These are phyloP conservation scores for Steccherinum ochraceum DNA, from an alignment of 768 basidiomycete genomes.

Conservation along the genomic window DNA sequence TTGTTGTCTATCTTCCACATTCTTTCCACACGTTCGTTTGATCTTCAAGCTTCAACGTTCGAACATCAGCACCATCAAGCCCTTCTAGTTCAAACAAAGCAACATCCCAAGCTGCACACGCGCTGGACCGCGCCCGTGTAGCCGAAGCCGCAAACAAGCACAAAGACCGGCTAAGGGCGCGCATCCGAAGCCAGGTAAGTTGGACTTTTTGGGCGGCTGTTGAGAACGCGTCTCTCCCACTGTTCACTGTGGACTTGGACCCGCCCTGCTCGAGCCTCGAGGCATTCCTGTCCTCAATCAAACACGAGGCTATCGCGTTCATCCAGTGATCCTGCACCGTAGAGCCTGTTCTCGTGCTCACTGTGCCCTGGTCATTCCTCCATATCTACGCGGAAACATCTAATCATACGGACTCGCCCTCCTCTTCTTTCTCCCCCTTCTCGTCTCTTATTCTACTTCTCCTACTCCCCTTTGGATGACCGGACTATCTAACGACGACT, in stretches of 20 bases:
- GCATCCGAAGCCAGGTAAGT: constrained; percentile 8
- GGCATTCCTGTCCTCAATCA: constrained; percentile 18
- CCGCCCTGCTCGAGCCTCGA: constrained; percentile 16
- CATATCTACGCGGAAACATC: constrained; percentile 16
- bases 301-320: constrained; percentile 27
- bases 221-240: not conserved
- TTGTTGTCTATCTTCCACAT: not conserved
- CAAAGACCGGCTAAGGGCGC: constrained; percentile 4
- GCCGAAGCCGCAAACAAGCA: not conserved
- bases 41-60: not conserved
- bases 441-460: constrained; percentile 13
- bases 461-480: constrained; percentile 18
- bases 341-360: constrained; percentile 20
- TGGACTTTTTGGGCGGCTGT: constrained; percentile 4
- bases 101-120: not conserved
- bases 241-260: not conserved
- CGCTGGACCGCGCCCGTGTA: not conserved
- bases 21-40: not conserved
- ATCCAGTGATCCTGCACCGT: constrained; percentile 14
- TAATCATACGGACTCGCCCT: constrained; percentile 17
- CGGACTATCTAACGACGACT: constrained; percentile 17
- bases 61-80: not conserved
- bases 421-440: constrained; percentile 12
- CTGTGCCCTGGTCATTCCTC: constrained; percentile 17
- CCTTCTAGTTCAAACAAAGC: not conserved